Evolutionary conservation across 305 asterid genomes (phyloP).

Genomic region (Fraxinus paxiana): DNA sequence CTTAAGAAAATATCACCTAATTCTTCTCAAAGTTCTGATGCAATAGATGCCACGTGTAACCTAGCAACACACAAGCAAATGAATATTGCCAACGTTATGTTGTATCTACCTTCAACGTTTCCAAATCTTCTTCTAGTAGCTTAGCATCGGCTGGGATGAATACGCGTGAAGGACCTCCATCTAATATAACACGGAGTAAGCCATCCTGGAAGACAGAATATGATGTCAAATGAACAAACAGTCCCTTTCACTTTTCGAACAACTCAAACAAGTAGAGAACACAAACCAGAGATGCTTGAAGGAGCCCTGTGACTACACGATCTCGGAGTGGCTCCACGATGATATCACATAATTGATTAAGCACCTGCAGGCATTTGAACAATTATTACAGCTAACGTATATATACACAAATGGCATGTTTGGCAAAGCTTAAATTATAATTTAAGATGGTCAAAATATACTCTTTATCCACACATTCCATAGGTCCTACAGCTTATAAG

Average conservation of each 20-base stretch:
- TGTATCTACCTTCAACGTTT: constrained; percentile 67
- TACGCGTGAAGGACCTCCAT: constrained; percentile 84
- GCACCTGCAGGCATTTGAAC: constrained; percentile 54
- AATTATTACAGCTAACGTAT: neutral
- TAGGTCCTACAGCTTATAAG: neutral
- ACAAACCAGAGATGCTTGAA: constrained; percentile 93
- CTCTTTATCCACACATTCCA: neutral
- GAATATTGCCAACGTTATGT: neutral
- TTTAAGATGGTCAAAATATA: neutral
- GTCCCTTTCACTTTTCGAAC: neutral
- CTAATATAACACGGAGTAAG: constrained; percentile 73
- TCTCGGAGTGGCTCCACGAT: constrained; percentile 93
- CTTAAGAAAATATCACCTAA: neutral
- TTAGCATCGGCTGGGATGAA: constrained; percentile 73
- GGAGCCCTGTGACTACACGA: constrained; percentile 92
- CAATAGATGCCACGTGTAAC: neutral
- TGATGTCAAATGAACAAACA: constrained; percentile 21
- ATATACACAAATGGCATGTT: neutral
- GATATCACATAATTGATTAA: constrained; percentile 79
- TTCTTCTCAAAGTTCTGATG: neutral
- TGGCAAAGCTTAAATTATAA: neutral
- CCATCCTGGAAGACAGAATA: constrained; percentile 62
- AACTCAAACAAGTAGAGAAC: constrained; percentile 20
- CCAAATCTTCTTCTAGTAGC: constrained; percentile 83
- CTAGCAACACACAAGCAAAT: neutral